Percentiles rank a stretch among this genome's conserved stretches.
These are phyloP conservation scores for Ochromonadaceae sp. DNA, from an alignment of 352 stramenopile species.

Conservation along the genomic window DNA sequence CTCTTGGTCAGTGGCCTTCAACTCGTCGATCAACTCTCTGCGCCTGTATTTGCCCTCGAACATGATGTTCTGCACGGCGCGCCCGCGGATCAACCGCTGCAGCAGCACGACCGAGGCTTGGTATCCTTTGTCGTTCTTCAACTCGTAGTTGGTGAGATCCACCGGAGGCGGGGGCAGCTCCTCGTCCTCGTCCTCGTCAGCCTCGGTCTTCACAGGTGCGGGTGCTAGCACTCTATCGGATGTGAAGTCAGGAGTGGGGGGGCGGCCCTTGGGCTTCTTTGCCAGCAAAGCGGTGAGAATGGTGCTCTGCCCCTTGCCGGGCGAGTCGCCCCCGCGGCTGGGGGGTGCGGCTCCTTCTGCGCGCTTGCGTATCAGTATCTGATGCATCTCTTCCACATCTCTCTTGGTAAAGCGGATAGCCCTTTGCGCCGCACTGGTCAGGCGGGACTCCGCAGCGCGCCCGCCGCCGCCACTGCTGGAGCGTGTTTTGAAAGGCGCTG, in stretches of 20 bases:
- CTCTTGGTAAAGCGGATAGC: not conserved
- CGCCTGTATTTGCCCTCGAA: conserved; percentile 68
- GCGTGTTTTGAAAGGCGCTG: not conserved
- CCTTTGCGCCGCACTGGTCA: conserved; percentile 1
- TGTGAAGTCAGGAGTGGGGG: conserved; percentile 12
- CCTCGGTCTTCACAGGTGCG: conserved; percentile 41
- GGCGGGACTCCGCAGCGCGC: not conserved
- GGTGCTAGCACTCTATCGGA: conserved; percentile 21
- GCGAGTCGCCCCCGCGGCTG: not conserved
- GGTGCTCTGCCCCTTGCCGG: not conserved
- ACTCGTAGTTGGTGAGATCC: conserved; percentile 32
- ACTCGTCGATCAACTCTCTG: conserved; percentile 62
- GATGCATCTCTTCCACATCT: conserved; percentile 14
- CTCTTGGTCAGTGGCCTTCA: conserved; percentile 46
- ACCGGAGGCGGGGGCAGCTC: conserved; percentile 26
- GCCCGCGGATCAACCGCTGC: conserved; percentile 63
- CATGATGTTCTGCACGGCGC: conserved; percentile 80
- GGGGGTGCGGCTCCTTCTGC: not conserved
- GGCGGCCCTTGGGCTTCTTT: conserved; percentile 5
- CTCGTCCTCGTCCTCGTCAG: conserved; percentile 24
- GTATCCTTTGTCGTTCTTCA: conserved; percentile 7
- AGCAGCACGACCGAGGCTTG: conserved; percentile 48
- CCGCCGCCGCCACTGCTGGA: not conserved
- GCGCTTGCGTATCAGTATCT: not conserved
- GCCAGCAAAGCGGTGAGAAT: not conserved